Conservation (phyloP, 805 yeast species). For the Metschnikowia colocasiae region DNA sequence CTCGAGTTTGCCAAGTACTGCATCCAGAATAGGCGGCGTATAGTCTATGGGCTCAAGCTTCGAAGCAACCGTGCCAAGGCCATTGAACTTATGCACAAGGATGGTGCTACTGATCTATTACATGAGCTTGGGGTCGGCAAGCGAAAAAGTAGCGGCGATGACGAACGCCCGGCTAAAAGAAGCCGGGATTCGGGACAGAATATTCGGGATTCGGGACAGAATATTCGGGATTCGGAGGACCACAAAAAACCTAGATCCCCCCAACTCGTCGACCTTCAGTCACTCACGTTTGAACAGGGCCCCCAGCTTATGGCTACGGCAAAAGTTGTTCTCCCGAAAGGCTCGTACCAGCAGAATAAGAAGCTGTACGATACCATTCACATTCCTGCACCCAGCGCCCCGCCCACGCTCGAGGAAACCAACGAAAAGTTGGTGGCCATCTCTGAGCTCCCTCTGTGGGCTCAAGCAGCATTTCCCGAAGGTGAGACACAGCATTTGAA, state of each 20-base stretch:
- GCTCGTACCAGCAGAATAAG: constrained; percentile 73
- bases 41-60: constrained; percentile 55
- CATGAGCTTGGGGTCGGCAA: constrained; percentile 36
- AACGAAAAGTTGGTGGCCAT: constrained; percentile 53
- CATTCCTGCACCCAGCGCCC: constrained; percentile 74
- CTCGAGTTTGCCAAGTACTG: constrained; percentile 47
- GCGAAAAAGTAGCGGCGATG: constrained; percentile 11
- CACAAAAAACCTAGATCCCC: constrained; percentile 36
- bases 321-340: constrained; percentile 73
- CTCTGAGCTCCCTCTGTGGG: constrained; percentile 74
- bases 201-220: too few relatives aligned
- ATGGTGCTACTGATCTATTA: constrained; percentile 40
- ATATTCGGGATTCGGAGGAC: constrained; percentile 1
- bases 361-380: constrained; percentile 82
- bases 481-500: constrained; percentile 66
- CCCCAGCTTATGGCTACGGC: constrained; percentile 62
- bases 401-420: constrained; percentile 35
- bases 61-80: constrained; percentile 29
- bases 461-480: constrained; percentile 67
- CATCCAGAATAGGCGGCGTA: constrained; percentile 45
- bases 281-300: constrained; percentile 68
- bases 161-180: constrained; percentile 1
- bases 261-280: constrained; percentile 56
- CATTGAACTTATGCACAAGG: constrained; percentile 43
- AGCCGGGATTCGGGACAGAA: too few relatives aligned